Percentiles rank a stretch among this genome's conserved stretches.
Conservation (phyloP, 371 early-diverging fungal species). For the Basidiobolus meristosporus region DNA sequence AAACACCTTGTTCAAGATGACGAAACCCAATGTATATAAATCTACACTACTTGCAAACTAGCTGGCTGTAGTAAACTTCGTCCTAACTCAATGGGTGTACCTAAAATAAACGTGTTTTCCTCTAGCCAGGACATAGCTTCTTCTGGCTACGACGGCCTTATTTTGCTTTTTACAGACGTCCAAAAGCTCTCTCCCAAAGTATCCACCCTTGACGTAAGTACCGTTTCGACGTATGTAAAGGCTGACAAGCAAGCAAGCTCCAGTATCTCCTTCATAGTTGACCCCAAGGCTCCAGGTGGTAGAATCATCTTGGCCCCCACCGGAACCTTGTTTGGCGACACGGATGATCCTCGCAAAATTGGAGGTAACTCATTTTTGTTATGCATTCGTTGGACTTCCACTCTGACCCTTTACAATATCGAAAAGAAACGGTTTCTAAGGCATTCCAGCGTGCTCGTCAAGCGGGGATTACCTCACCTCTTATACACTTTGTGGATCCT, state of each 20-base stretch:
- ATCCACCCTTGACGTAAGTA: neutral
- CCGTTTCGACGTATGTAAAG: conserved; percentile 4
- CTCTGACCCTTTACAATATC: neutral
- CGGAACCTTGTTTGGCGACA: conserved; percentile 44
- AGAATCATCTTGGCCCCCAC: conserved; percentile 52
- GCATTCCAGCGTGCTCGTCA: conserved; percentile 44
- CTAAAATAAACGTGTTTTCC: no score
- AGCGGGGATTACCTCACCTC: conserved; percentile 32
- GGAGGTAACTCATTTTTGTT: conserved; percentile 18
- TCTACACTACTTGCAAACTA: no score
- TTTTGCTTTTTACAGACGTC: no score
- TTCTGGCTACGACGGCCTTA: no score
- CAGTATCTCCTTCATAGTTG: conserved; percentile 7
- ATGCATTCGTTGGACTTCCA: no score
- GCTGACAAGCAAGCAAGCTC: conserved; percentile 11
- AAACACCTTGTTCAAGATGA: no score
- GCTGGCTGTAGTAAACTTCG: no score
- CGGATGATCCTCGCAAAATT: conserved; percentile 66
- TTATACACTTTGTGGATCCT: conserved; percentile 31
- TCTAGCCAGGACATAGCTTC: no score
- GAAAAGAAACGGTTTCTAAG: conserved; percentile 30
- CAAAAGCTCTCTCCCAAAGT: no score
- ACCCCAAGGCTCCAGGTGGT: conserved; percentile 19
- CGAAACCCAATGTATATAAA: no score
- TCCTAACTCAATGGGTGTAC: no score